A percentile compares a stretch with the other conserved stretches of the same genome.
Evolutionary conservation across 331 rosid species (phyloP).

Genomic region (Cydonia oblonga): DNA sequence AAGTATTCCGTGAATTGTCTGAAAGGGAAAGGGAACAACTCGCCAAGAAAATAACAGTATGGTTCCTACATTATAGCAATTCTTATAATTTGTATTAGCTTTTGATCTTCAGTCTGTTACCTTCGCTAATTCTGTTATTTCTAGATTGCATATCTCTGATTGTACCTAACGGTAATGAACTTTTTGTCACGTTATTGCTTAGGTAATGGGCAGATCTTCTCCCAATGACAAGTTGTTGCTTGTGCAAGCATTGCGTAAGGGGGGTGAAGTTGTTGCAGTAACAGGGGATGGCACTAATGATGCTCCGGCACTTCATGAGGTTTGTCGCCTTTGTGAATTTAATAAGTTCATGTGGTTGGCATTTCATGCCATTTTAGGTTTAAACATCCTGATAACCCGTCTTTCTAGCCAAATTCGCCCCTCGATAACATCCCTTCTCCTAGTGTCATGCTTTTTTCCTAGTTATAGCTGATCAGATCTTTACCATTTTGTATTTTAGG

Average conservation of each 20-base stretch:
- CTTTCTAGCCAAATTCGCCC: neutral
- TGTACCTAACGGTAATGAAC: neutral
- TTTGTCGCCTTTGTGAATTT: constrained; percentile 31
- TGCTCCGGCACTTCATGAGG: constrained; percentile 99
- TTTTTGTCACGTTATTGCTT: neutral
- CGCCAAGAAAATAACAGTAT: constrained; percentile 59
- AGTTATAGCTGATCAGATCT: constrained; percentile 22
- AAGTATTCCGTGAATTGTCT: constrained; percentile 59
- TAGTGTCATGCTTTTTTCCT: neutral
- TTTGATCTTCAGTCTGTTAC: constrained; percentile 10
- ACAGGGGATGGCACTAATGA: constrained; percentile 99
- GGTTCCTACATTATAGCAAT: constrained; percentile 2
- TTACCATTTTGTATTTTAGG: constrained; percentile 57
- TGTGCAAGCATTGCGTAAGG: constrained; percentile 89
- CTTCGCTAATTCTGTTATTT: neutral
- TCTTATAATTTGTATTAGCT: constrained; percentile 7
- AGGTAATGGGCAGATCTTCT: constrained; percentile 99
- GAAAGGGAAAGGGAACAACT: constrained; percentile 69
- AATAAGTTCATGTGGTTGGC: neutral
- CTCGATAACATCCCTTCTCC: neutral
- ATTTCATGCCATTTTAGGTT: neutral
- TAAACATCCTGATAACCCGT: neutral
- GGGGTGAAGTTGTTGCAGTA: constrained; percentile 93
- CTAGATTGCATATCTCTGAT: neutral
- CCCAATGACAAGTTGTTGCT: constrained; percentile 98